phyloP scores from a whole-genome alignment of 768 basidiomycete genomes.

The Macrolepiota albuminosa region DNA sequence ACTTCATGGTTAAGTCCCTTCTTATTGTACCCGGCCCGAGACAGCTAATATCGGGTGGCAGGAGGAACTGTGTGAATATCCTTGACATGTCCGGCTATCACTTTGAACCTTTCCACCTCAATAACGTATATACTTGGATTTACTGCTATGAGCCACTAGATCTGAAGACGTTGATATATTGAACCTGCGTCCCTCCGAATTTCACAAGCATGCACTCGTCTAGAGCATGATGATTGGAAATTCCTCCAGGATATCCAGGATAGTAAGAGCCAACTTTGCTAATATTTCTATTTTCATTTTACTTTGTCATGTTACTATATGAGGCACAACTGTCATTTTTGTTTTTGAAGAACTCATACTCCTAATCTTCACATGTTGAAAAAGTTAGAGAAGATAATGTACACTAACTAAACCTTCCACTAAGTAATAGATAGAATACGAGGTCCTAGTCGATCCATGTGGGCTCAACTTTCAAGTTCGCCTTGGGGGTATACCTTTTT shows the following conservation, averaged over 20 bases:
- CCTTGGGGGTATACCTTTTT: conserved; percentile 23
- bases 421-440: neutral
- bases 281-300: neutral
- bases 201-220: neutral
- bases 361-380: neutral
- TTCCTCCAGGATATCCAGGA: neutral
- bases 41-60: conserved; percentile 44
- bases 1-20: conserved; percentile 31
- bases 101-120: conserved; percentile 49
- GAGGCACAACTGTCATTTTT: neutral
- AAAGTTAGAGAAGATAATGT: neutral
- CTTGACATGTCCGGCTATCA: conserved; percentile 65
- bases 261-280: conserved; percentile 13
- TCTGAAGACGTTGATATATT: neutral
- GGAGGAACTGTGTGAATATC: conserved; percentile 29
- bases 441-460: conserved; percentile 26
- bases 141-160: neutral
- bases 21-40: conserved; percentile 35
- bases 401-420: neutral
- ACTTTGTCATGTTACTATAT: neutral
- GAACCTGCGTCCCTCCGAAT: neutral
- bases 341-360: neutral
- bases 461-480: conserved; percentile 24
- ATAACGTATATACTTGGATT: conserved; percentile 34
- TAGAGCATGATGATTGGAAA: neutral